phyloP scores from a whole-genome alignment of 306 rosid genomes.

The Rosa multiflora region DNA sequence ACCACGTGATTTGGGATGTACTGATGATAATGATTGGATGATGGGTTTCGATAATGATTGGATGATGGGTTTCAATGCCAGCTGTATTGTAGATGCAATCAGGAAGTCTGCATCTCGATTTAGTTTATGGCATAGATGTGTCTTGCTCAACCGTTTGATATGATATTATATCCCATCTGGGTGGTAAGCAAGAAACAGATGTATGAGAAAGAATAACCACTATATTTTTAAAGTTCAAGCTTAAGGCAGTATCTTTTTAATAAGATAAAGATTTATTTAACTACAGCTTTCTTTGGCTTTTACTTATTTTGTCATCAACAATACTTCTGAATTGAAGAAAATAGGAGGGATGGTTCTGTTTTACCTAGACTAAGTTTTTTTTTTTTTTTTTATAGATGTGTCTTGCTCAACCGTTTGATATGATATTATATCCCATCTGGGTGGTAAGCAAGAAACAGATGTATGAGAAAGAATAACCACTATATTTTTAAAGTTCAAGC shows the following conservation, averaged over 20 bases:
- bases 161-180: slow-evolving; percentile 7
- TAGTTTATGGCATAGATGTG: slow-evolving; percentile 24
- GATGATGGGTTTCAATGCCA: slow-evolving; percentile 23
- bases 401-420: slow-evolving; percentile 16
- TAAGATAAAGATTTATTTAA: neutral
- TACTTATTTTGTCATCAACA: neutral
- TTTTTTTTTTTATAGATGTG: slow-evolving; percentile 4
- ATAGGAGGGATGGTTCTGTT: neutral
- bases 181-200: slow-evolving; percentile 17
- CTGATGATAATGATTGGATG: slow-evolving; percentile 12
- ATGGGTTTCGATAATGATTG: slow-evolving; percentile 17
- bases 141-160: slow-evolving; percentile 16
- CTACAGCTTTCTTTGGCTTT: neutral
- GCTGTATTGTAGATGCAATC: slow-evolving; percentile 38
- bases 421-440: slow-evolving; percentile 7
- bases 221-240: slow-evolving; percentile 3
- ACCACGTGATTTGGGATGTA: neutral
- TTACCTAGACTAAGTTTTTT: neutral
- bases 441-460: slow-evolving; percentile 17
- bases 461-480: slow-evolving; percentile 20
- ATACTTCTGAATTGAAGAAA: neutral
- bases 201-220: slow-evolving; percentile 20
- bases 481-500: slow-evolving; percentile 3
- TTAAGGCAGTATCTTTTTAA: neutral
- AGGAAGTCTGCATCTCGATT: slow-evolving; percentile 22